A percentile compares a stretch with the other conserved stretches of the same genome.
phyloP scores from a whole-genome alignment of 2,329 filamentous ascomycete species.

The Zasmidium cellare region DNA sequence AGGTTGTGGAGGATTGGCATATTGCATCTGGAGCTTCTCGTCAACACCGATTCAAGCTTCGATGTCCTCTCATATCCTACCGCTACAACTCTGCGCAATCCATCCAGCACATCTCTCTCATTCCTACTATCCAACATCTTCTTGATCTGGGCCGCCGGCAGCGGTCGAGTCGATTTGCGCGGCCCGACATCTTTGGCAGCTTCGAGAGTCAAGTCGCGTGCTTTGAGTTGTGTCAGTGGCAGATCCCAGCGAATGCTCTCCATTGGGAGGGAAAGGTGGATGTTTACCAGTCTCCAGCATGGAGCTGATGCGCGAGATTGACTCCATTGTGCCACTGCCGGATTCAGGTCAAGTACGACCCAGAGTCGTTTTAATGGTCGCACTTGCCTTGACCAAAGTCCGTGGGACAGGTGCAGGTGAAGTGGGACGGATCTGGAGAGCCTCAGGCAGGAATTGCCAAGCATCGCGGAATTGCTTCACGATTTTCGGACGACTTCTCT shows the following conservation, averaged over 20 bases:
- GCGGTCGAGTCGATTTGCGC: conserved; percentile 59
- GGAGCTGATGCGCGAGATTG: conserved; percentile 88
- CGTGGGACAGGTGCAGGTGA: not conserved
- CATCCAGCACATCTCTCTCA: conserved; percentile 90
- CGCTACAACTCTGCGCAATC: conserved; percentile 81
- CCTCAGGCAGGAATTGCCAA: not conserved
- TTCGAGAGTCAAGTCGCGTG: conserved; percentile 95
- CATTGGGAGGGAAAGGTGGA: conserved; percentile 61
- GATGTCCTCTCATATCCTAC: conserved; percentile 52
- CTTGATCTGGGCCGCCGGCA: conserved; percentile 84
- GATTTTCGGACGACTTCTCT: not conserved
- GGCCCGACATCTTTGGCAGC: conserved; percentile 83
- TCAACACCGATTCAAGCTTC: conserved; percentile 12
- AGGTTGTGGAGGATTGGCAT: conserved; percentile 81
- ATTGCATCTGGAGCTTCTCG: conserved; percentile 74
- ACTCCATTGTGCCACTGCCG: conserved; percentile 69
- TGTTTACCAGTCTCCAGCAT: conserved; percentile 87
- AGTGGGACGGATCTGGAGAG: not conserved
- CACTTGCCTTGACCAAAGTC: not conserved
- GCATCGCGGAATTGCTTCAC: not conserved
- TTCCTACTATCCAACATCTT: conserved; percentile 91
- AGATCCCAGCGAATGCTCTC: conserved; percentile 21
- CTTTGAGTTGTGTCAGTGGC: conserved; percentile 48
- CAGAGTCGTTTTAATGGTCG: not conserved
- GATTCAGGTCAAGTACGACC: conserved; percentile 15